Conservation (phyloP, 2,329 filamentous ascomycete species). For the Madurella mycetomatis region DNA sequence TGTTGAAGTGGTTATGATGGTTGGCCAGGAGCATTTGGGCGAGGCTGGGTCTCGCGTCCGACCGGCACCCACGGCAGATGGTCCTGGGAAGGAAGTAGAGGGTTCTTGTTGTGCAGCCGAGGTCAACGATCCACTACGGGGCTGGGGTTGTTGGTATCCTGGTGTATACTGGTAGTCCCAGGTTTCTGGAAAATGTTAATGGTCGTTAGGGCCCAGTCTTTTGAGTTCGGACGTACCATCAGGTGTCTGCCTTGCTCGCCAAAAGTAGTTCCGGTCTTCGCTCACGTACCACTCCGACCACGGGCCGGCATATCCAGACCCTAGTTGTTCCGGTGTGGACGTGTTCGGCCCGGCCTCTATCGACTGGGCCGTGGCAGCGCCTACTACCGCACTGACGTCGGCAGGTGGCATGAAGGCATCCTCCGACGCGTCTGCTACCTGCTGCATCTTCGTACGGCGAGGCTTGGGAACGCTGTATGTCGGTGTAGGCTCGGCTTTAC, state of each 20-base stretch:
- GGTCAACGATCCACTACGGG: constrained; percentile 2
- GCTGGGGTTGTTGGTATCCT: constrained; percentile 1
- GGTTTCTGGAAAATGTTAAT: constrained; percentile 8
- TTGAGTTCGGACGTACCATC: constrained; percentile 8
- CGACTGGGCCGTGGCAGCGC: constrained; percentile 27
- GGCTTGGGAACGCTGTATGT: constrained; percentile 3
- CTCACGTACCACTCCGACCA: constrained; percentile 24
- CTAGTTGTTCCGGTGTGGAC: constrained; percentile 10
- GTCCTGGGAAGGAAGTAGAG: not conserved
- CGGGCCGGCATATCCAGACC: not conserved
- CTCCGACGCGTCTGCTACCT: constrained; percentile 1
- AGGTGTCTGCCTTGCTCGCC: constrained; percentile 17
- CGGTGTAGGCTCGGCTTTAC: not conserved
- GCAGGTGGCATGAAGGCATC: constrained; percentile 4
- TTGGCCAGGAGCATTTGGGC: constrained; percentile 16
- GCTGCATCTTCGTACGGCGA: constrained; percentile 1
- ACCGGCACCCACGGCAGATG: not conserved
- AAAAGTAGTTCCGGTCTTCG: constrained; percentile 14
- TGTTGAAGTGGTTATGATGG: constrained; percentile 17
- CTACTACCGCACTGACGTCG: not conserved
- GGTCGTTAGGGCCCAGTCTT: not conserved
- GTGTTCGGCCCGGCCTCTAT: constrained; percentile 21
- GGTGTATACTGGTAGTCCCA: constrained; percentile 20
- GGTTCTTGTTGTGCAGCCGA: not conserved
- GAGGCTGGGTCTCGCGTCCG: constrained; percentile 1